Conservation (phyloP, 202 grass and related monocot species). For the Schoenoplectus tabernaemontani region DNA sequence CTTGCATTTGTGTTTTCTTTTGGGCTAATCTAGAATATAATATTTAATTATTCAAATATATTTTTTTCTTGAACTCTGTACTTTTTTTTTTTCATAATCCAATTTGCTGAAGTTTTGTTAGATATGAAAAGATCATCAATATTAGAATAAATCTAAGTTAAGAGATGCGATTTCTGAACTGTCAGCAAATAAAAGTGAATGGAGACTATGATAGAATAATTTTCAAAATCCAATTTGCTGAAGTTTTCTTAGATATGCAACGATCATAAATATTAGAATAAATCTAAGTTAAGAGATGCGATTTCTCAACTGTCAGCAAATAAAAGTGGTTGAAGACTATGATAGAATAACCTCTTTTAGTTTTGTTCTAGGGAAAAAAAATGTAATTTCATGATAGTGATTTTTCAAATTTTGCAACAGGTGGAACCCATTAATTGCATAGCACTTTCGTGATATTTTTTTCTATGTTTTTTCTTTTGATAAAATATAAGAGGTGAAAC, state of each 20-base stretch:
- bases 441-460: neutral
- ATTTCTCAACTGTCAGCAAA: conserved; percentile 9
- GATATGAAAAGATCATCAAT: neutral
- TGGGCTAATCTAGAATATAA: neutral
- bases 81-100: neutral
- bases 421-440: neutral
- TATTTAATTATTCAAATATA: neutral
- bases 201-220: conserved; percentile 6
- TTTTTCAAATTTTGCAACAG: neutral
- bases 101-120: neutral
- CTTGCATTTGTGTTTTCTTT: conserved; percentile 2
- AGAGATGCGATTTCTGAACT: neutral
- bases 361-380: neutral
- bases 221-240: neutral
- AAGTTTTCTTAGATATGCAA: neutral
- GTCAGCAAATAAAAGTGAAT: neutral
- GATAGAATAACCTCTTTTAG: conserved; percentile 3
- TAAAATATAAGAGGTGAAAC: neutral
- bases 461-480: neutral
- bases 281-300: neutral
- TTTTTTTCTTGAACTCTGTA: neutral
- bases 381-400: conserved; percentile 9
- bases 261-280: neutral
- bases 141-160: neutral
- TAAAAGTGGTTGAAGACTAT: neutral